phyloP scores from a whole-genome alignment of 106 monocot genomes.

The Amphibolis antarctica region DNA sequence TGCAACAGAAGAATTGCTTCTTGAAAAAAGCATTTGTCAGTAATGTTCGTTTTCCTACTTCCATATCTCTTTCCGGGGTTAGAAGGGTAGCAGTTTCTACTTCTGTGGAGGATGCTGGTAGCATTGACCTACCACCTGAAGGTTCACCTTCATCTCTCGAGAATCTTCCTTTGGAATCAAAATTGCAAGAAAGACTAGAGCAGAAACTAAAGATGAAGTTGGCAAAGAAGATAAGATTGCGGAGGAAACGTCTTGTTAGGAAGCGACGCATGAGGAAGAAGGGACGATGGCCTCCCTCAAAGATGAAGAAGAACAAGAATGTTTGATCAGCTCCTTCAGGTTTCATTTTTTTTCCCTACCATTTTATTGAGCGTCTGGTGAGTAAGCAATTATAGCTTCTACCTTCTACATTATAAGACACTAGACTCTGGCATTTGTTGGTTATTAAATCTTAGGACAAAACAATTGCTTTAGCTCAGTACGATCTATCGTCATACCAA shows the following conservation, averaged over 20 bases:
- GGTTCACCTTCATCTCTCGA: constrained; percentile 30
- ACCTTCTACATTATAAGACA: too few relatives aligned
- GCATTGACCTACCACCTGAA: constrained; percentile 19
- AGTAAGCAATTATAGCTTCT: too few relatives aligned
- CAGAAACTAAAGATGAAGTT: constrained; percentile 76
- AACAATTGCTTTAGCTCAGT: too few relatives aligned
- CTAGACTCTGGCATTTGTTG: too few relatives aligned
- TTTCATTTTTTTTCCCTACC: not conserved
- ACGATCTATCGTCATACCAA: too few relatives aligned
- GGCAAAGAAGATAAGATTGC: constrained; percentile 68
- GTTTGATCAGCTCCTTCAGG: constrained; percentile 25
- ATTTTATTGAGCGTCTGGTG: too few relatives aligned
- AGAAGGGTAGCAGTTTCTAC: constrained; percentile 26
- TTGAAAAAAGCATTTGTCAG: constrained; percentile 12
- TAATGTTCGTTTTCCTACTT: constrained; percentile 6
- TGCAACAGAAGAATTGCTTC: constrained; percentile 11
- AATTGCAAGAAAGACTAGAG: constrained; percentile 47
- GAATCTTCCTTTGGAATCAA: constrained; percentile 71
- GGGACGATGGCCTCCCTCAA: constrained; percentile 84
- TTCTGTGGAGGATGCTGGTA: constrained; percentile 34
- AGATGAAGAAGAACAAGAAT: constrained; percentile 94
- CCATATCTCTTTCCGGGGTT: constrained; percentile 10
- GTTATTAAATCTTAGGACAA: too few relatives aligned
- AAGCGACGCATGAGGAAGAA: constrained; percentile 86
- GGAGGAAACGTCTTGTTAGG: constrained; percentile 57